A percentile compares a stretch with the other conserved stretches of the same genome.
These are phyloP conservation scores for Apiotrichum sp. DNA, from an alignment of 1,284 basidiomycete species.

Conservation along the genomic window DNA sequence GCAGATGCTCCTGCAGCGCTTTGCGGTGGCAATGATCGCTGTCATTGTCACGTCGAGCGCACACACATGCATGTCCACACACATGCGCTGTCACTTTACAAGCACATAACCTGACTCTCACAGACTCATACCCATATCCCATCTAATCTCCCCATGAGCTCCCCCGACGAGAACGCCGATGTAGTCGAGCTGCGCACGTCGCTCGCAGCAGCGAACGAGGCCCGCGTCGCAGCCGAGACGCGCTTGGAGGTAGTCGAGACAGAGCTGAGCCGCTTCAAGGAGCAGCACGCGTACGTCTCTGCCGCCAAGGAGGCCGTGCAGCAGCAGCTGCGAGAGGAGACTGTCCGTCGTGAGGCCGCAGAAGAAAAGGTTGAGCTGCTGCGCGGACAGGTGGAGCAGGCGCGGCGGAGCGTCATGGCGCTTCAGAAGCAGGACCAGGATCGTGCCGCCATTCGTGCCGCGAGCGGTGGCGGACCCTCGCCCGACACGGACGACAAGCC, in stretches of 20 bases:
- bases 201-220: conserved; percentile 3
- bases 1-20: too few species aligned
- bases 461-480: conserved; percentile 39
- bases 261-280: conserved; percentile 36
- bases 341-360: conserved; percentile 62
- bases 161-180: background rate
- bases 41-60: too few species aligned
- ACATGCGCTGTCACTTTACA: too few species aligned
- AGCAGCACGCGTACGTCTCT: conserved; percentile 34
- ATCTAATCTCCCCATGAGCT: background rate
- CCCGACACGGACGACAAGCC: conserved; percentile 6
- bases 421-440: conserved; percentile 62
- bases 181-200: background rate
- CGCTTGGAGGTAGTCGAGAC: conserved; percentile 25
- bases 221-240: conserved; percentile 1
- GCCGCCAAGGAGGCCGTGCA: conserved; percentile 51
- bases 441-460: conserved; percentile 29
- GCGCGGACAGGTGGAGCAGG: conserved; percentile 82
- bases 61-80: too few species aligned
- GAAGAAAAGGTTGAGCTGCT: conserved; percentile 67
- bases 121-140: too few species aligned
- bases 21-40: too few species aligned
- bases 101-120: too few species aligned
- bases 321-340: conserved; percentile 57
- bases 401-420: conserved; percentile 81